These are phyloP conservation scores for Zizania latifolia DNA, from an alignment of 176 grass and related monocot species.

Conservation along the genomic window DNA sequence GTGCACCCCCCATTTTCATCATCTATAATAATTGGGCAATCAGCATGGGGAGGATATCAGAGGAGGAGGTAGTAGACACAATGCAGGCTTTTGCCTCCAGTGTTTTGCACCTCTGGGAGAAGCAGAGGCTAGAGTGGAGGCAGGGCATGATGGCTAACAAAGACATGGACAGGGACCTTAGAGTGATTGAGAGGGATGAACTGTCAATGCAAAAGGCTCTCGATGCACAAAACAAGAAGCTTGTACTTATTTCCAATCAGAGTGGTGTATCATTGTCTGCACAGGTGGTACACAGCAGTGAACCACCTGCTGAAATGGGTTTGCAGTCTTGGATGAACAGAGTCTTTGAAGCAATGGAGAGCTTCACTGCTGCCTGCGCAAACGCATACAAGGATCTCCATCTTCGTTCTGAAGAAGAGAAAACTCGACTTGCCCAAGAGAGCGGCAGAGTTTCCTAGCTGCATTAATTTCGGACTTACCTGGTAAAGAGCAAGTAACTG, in stretches of 20 bases:
- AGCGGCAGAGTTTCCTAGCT: constrained; percentile 2
- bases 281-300: neutral
- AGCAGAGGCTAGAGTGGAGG: constrained; percentile 40
- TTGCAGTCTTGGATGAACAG: constrained; percentile 39
- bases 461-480: neutral
- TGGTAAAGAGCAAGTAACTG: neutral
- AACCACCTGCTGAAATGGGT: neutral
- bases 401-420: constrained; percentile 37
- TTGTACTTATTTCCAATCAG: constrained; percentile 29
- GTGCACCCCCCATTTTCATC: constrained; percentile 58
- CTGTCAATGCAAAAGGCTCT: constrained; percentile 34
- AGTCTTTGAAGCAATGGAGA: constrained; percentile 64
- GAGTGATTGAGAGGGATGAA: constrained; percentile 47
- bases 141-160: constrained; percentile 39
- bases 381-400: constrained; percentile 46
- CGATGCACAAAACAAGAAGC: constrained; percentile 39
- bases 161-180: constrained; percentile 44
- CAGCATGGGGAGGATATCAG: constrained; percentile 34
- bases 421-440: neutral
- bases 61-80: constrained; percentile 25
- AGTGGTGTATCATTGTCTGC: constrained; percentile 25
- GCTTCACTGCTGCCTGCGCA: constrained; percentile 24
- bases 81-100: constrained; percentile 42
- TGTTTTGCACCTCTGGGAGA: constrained; percentile 45
- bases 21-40: constrained; percentile 61